Evolutionary conservation across 345 rosid genomes (phyloP).

Genomic region (Eucalyptus melliodora): DNA sequence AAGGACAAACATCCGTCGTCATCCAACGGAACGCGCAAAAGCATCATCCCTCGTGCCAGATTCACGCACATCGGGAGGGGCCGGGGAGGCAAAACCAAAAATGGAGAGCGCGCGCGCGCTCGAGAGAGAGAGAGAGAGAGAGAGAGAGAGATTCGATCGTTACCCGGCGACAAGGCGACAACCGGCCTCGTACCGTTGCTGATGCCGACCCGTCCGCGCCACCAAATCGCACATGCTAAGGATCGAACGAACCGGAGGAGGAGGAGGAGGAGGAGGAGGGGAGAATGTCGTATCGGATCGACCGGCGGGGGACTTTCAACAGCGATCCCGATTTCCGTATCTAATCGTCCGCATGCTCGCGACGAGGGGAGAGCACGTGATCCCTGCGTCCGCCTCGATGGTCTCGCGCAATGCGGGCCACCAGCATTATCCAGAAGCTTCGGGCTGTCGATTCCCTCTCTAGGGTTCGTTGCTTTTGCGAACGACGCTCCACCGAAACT

Average conservation of each 20-base stretch:
- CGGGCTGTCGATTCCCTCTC: neutral
- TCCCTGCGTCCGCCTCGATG: neutral
- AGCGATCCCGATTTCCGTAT: neutral
- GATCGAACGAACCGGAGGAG: neutral
- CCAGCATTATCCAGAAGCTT: neutral
- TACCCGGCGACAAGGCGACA: conserved; percentile 98
- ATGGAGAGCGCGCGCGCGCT: neutral
- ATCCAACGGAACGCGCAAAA: neutral
- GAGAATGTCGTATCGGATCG: neutral
- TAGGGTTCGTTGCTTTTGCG: neutral
- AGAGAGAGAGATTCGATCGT: neutral
- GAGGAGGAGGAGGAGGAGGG: neutral
- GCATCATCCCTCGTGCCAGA: neutral
- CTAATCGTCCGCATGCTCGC: neutral
- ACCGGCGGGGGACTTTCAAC: neutral
- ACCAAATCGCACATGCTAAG: conserved; percentile 81
- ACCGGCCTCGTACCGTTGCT: conserved; percentile 83
- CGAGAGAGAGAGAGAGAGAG: neutral
- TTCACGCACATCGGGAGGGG: neutral
- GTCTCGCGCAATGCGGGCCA: neutral
- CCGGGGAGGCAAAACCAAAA: neutral
- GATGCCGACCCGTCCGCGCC: conserved; percentile 98
- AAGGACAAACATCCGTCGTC: neutral
- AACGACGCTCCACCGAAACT: neutral
- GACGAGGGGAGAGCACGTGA: neutral